Percentiles rank a stretch among this genome's conserved stretches.
phyloP scores from a whole-genome alignment of 371 early-diverging fungal species.

The Chytridiales sp. region DNA sequence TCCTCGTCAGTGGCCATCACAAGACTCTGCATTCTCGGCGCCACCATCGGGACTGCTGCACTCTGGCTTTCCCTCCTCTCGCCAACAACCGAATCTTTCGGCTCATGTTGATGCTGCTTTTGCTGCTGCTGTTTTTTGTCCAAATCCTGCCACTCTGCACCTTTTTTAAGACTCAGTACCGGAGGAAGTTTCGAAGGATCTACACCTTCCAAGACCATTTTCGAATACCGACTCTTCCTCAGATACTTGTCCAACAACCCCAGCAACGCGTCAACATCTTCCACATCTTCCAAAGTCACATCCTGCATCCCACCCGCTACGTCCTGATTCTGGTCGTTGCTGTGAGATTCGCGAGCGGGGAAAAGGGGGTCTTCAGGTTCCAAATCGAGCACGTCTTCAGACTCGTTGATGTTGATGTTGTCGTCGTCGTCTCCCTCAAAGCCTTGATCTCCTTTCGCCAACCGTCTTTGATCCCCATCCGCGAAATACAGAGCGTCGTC shows the following conservation, averaged over 20 bases:
- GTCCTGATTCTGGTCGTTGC: too few species aligned
- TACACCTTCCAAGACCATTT: slow-evolving; percentile 5
- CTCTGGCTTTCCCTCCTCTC: too few species aligned
- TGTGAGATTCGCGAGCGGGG: too few species aligned
- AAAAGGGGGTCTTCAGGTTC: too few species aligned
- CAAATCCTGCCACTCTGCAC: too few species aligned
- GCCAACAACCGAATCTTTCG: too few species aligned
- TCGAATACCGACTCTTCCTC: slow-evolving; percentile 14
- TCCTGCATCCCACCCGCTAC: not conserved
- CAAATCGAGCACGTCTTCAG: slow-evolving; percentile 5
- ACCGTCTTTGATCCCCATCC: not conserved
- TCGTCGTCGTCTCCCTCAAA: not conserved
- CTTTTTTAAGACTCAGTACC: too few species aligned
- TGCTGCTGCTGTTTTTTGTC: too few species aligned
- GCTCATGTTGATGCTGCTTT: too few species aligned
- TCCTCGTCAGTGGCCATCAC: not conserved
- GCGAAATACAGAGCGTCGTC: not conserved
- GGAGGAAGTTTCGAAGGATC: not conserved
- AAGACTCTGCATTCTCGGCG: too few species aligned
- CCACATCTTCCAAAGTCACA: slow-evolving; percentile 11
- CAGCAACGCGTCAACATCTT: slow-evolving; percentile 5
- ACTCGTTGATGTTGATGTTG: slow-evolving; percentile 4
- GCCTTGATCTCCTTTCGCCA: not conserved
- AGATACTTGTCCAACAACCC: slow-evolving; percentile 7
- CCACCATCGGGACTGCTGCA: too few species aligned